A percentile compares a stretch with the other conserved stretches of the same genome.
Conservation (phyloP, 75 land plant species). For the Ceratopteris richardii region DNA sequence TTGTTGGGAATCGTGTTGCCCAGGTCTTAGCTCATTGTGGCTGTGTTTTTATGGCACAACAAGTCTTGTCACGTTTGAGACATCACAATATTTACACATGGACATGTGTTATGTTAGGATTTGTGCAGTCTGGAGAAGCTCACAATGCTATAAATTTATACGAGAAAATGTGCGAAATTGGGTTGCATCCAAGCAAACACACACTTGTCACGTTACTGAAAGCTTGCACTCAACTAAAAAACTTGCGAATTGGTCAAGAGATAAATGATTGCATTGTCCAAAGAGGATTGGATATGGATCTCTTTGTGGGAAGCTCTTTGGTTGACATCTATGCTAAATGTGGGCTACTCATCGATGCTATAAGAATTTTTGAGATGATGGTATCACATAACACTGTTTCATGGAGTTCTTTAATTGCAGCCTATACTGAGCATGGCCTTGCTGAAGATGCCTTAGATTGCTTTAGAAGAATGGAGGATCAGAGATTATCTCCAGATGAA, state of each 20-base stretch:
- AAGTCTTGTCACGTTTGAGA: neutral
- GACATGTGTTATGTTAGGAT: constrained; percentile 8
- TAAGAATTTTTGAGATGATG: constrained; percentile 19
- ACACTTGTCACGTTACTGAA: constrained; percentile 9
- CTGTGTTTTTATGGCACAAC: neutral
- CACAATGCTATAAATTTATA: neutral
- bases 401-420: constrained; percentile 1
- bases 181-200: constrained; percentile 11
- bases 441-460: neutral
- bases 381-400: neutral
- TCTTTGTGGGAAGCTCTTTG: constrained; percentile 18
- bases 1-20: neutral
- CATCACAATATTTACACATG: constrained; percentile 3
- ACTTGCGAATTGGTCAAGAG: constrained; percentile 10
- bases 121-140: neutral
- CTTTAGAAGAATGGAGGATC: constrained; percentile 1
- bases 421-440: constrained; percentile 1
- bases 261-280: constrained; percentile 6
- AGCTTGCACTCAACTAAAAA: constrained; percentile 7
- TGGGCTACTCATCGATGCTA: constrained; percentile 23
- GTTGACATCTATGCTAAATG: constrained; percentile 42
- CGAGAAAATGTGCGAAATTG: constrained; percentile 15
- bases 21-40: neutral
- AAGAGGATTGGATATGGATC: constrained; percentile 2
- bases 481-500: constrained; percentile 5